Evolutionary conservation across 116 monocot species (phyloP).

Genomic region (Iris pallida): DNA sequence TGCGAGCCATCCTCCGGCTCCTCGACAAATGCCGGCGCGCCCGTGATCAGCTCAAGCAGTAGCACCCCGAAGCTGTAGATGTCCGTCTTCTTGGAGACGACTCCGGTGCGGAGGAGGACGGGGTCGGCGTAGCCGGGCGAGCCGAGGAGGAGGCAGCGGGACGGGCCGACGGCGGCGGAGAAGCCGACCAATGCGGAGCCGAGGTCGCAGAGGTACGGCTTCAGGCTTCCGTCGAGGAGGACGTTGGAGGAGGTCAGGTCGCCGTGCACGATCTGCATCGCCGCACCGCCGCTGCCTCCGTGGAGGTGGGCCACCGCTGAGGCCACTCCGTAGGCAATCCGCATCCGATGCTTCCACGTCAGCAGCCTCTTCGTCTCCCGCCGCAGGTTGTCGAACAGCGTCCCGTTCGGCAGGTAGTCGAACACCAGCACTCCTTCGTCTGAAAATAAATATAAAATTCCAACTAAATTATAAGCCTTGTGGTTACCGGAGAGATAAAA

Average conservation of each 20-base stretch:
- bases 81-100: slow-evolving; percentile 45
- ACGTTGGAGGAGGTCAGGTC: slow-evolving; percentile 80
- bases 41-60: slow-evolving; percentile 35
- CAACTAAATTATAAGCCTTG: too few species aligned
- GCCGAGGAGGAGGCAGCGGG: slow-evolving; percentile 36
- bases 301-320: slow-evolving; percentile 71
- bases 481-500: too few species aligned
- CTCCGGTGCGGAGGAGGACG: slow-evolving; percentile 34
- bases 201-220: slow-evolving; percentile 74
- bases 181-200: slow-evolving; percentile 75
- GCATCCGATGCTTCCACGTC: slow-evolving; percentile 51
- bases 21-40: slow-evolving; percentile 17
- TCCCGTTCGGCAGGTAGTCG: slow-evolving; percentile 72
- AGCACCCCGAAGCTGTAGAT: slow-evolving; percentile 55
- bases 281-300: slow-evolving; percentile 33
- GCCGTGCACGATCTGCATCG: slow-evolving; percentile 61
- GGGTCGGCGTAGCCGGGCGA: slow-evolving; percentile 68
- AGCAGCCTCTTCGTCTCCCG: slow-evolving; percentile 2
- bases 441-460: background rate
- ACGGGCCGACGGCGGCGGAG: slow-evolving; percentile 43
- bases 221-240: slow-evolving; percentile 41
- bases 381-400: slow-evolving; percentile 55
- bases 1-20: slow-evolving; percentile 1
- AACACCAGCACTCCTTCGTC: slow-evolving; percentile 69
- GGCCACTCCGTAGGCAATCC: slow-evolving; percentile 51